A percentile compares a stretch with the other conserved stretches of the same genome.
These are phyloP conservation scores for Lachnellula subtilissima DNA, from an alignment of 2,329 filamentous ascomycete species.

Conservation along the genomic window DNA sequence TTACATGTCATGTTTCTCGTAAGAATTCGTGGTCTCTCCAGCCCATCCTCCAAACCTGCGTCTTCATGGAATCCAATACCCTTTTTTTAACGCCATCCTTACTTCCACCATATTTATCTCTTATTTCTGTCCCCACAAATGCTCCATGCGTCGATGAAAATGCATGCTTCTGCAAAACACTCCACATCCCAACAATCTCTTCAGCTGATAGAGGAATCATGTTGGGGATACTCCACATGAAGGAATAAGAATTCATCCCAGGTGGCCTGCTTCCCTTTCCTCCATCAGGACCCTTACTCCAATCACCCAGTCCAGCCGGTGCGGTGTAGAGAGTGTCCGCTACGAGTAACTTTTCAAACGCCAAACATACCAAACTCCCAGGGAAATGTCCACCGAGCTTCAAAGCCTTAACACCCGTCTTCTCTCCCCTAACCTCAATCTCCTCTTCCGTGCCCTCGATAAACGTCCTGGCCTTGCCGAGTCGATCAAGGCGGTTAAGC, in stretches of 20 bases:
- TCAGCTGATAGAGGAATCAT: constrained; percentile 64
- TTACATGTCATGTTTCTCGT: constrained; percentile 14
- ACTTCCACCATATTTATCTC: constrained; percentile 35
- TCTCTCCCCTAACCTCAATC: constrained; percentile 34
- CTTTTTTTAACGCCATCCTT: constrained; percentile 49
- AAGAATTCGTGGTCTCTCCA: constrained; percentile 25
- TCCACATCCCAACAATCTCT: constrained; percentile 66
- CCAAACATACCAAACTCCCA: constrained; percentile 64
- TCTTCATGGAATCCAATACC: constrained; percentile 72
- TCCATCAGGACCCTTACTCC: constrained; percentile 41
- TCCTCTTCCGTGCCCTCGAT: constrained; percentile 39
- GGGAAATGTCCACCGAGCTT: constrained; percentile 78
- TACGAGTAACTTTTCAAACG: constrained; percentile 58
- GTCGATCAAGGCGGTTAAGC: constrained; percentile 45
- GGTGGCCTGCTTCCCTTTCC: constrained; percentile 35
- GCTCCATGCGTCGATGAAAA: constrained; percentile 65
- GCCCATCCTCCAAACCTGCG: constrained; percentile 49
- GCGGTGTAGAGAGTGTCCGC: constrained; percentile 74
- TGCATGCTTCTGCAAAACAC: constrained; percentile 53
- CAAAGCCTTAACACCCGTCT: constrained; percentile 53
- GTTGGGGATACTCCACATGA: constrained; percentile 76
- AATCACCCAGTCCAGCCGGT: constrained; percentile 50
- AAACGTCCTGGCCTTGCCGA: constrained; percentile 41
- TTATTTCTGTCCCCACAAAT: constrained; percentile 60
- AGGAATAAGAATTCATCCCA: constrained; percentile 54